Base-by-base conservation (phyloP, 805 yeast species). In the Schizosaccharomyces cryophilus region DNA sequence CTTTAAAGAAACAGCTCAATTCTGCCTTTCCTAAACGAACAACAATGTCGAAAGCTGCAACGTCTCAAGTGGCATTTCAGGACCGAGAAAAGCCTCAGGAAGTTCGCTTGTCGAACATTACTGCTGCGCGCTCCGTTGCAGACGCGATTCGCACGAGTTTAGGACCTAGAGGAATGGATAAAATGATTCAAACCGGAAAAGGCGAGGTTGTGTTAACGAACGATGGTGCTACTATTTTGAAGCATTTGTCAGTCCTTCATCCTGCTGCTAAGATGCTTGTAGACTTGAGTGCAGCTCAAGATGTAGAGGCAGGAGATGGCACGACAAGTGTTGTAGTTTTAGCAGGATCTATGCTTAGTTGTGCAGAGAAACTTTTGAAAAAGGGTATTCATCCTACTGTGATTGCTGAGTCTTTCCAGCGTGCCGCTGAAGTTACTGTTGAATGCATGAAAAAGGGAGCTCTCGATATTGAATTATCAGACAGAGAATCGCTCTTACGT, bases 121-220 rank as follows among this genome's bases (percentile, higher is more conserved):
- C 84, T 64, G 96, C 96, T 3, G 96, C 96, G 5, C 61, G 56
- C 40, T n/a, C 42, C 5, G 96, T 88, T 30, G 88, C 95, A 2
- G 96, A 88, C 72, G 96, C 96, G 59, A 86, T 88, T 67, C 80
- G 96, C 72, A 89, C 96, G 5, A 84, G 97, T 17, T 75, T 93
- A 63, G 99, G 99, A 24, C 99, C 99, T 62, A 90, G 88, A 72
- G 99, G 99, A 64, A 93, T 93, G 98, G 99, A 93, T 73, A 93
- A 93, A 76, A 90, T 93, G 97, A 87, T 87, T 74, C 87, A 87
- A 73, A 89, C 97, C 21, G 84, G 89, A 60, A 80, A 79, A 62
- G 97, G 97, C 48, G 88, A 93, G 69, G 85, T 90, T 67, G 84
- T 89, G 68, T 89, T 93, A 66, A 88, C 97, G 64, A 93, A 93